A percentile compares a stretch with the other conserved stretches of the same genome.
These are phyloP conservation scores for Coniella lustricola DNA, from an alignment of 2,329 filamentous ascomycete species.

Conservation along the genomic window DNA sequence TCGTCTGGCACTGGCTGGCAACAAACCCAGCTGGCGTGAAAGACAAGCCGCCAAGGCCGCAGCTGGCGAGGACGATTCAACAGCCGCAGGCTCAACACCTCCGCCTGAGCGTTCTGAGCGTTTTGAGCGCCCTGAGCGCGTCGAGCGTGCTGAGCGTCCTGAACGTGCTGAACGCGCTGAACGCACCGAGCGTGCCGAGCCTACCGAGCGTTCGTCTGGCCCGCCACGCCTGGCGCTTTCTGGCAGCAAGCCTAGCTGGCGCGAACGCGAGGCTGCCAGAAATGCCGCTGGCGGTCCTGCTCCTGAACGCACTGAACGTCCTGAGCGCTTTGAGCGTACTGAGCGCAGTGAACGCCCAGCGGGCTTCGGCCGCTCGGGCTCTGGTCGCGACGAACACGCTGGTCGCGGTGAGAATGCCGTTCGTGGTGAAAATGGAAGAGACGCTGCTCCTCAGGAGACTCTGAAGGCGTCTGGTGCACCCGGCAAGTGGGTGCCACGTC, in stretches of 20 bases:
- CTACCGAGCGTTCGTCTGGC: constrained; percentile 32
- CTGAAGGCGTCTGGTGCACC: constrained; percentile 45
- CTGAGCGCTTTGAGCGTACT: constrained; percentile 19
- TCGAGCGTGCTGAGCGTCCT: not conserved
- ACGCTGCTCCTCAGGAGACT: constrained; percentile 37
- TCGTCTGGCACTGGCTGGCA: constrained; percentile 46
- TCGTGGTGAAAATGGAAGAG: constrained; percentile 19
- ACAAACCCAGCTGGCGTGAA: constrained; percentile 53
- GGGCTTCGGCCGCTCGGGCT: constrained; percentile 22
- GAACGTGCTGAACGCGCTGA: constrained; percentile 1
- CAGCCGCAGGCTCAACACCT: constrained; percentile 23
- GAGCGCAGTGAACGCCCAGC: constrained; percentile 21
- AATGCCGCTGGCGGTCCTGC: constrained; percentile 19
- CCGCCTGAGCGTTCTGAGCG: too few species aligned
- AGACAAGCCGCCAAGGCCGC: constrained; percentile 43
- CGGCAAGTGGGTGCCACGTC: constrained; percentile 54
- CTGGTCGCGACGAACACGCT: constrained; percentile 31
- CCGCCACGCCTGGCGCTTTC: constrained; percentile 50
- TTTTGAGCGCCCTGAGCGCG: constrained; percentile 16
- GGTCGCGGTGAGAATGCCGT: constrained; percentile 36
- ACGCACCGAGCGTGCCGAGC: constrained; percentile 1
- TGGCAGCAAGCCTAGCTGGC: constrained; percentile 46
- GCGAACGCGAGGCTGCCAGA: constrained; percentile 51
- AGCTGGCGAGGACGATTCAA: too few species aligned
- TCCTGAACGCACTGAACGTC: constrained; percentile 19